Conservation (phyloP, 2,329 filamentous ascomycete species). For the Pochonia chlamydosporia region DNA sequence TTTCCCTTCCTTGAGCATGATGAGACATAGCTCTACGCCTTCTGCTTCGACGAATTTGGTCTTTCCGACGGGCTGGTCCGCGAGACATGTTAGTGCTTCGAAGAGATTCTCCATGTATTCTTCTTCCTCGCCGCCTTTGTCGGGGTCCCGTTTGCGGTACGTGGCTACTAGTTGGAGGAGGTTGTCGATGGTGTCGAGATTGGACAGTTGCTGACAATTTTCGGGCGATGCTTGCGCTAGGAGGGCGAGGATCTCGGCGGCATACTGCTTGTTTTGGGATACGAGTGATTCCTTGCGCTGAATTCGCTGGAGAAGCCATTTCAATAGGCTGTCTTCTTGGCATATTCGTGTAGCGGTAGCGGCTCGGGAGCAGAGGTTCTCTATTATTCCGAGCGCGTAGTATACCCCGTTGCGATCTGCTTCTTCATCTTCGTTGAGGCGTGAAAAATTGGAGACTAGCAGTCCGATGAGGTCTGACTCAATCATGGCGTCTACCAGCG, state of each 20-base stretch:
- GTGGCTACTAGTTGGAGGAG: conserved; percentile 77
- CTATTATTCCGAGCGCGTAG: conserved; percentile 73
- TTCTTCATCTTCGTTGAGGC: conserved; percentile 68
- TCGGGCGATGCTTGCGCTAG: conserved; percentile 68
- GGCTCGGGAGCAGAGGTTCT: conserved; percentile 74
- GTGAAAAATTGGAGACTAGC: conserved; percentile 69
- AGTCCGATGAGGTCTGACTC: conserved; percentile 69
- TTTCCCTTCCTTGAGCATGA: conserved; percentile 88
- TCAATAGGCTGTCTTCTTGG: conserved; percentile 59
- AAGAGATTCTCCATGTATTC: conserved; percentile 95
- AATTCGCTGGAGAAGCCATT: conserved; percentile 73
- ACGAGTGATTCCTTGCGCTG: conserved; percentile 62
- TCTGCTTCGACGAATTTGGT: conserved; percentile 80
- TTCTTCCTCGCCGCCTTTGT: conserved; percentile 81
- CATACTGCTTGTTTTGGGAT: conserved; percentile 90
- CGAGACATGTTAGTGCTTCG: conserved; percentile 74
- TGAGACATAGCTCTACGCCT: conserved; percentile 82
- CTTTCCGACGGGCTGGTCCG: conserved; percentile 71
- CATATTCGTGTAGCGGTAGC: conserved; percentile 67
- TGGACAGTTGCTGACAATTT: conserved; percentile 58
- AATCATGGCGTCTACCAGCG: conserved; percentile 60
- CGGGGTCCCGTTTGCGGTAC: conserved; percentile 82
- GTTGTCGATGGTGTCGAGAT: conserved; percentile 67
- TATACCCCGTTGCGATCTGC: conserved; percentile 82
- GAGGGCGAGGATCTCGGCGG: conserved; percentile 86